Evolutionary conservation across 805 yeast species (phyloP).

Genomic region (Wickerhamiella shivajii): DNA sequence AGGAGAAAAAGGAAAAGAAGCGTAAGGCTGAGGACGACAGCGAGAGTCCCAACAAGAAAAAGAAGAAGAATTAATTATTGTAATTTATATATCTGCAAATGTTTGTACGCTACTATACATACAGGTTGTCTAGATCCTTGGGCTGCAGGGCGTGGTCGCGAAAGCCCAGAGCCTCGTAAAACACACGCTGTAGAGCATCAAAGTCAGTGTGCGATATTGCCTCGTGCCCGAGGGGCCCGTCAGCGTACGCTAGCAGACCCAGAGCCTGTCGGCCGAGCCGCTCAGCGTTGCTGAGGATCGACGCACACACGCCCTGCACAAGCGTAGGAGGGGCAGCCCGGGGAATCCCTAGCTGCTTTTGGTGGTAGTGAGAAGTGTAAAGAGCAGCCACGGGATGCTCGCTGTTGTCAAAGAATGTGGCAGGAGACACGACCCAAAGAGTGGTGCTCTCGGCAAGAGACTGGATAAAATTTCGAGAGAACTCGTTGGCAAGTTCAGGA

Average conservation of each 20-base stretch:
- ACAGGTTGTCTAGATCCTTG: background rate
- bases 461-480: no score
- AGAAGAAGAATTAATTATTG: slow-evolving; percentile 36
- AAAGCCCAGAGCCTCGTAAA: slow-evolving; percentile 7
- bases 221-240: slow-evolving; percentile 24
- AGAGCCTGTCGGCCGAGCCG: slow-evolving; percentile 13
- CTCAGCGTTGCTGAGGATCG: slow-evolving; percentile 20
- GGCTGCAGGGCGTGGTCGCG: no score
- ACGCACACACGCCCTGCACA: slow-evolving; percentile 23
- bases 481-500: no score
- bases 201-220: slow-evolving; percentile 12
- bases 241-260: slow-evolving; percentile 21
- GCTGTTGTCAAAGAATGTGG: slow-evolving; percentile 11
- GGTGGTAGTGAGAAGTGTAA: background rate
- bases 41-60: slow-evolving; percentile 27
- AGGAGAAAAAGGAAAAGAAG: slow-evolving; percentile 35
- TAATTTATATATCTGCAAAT: slow-evolving; percentile 8
- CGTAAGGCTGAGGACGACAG: slow-evolving; percentile 24
- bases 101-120: background rate
- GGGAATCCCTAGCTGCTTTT: slow-evolving; percentile 8
- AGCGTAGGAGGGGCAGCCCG: slow-evolving; percentile 21
- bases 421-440: slow-evolving; percentile 14
- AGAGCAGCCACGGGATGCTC: background rate
- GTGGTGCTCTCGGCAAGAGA: no score
- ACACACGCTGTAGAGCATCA: slow-evolving; percentile 6